phyloP scores from a whole-genome alignment of 495 filamentous ascomycete genomes.

The Friedmanniomyces endolithicus region DNA sequence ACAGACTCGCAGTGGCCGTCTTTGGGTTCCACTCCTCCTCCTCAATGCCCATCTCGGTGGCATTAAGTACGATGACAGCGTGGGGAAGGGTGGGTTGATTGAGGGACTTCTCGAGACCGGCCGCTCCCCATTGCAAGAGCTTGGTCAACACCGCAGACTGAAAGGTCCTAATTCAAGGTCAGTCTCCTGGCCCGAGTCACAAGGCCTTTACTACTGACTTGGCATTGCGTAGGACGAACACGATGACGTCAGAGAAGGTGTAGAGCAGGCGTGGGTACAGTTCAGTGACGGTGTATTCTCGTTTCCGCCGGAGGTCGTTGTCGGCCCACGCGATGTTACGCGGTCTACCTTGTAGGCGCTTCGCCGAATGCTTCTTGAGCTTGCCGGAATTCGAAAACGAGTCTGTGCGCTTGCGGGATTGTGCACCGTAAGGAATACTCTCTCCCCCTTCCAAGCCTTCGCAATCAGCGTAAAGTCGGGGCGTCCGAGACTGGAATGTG shows the following conservation, averaged over 20 bases:
- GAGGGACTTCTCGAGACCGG: constrained; percentile 36
- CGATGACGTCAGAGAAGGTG: constrained; percentile 23
- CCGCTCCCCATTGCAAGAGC: constrained; percentile 32
- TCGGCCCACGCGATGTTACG: constrained; percentile 29
- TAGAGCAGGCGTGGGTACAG: constrained; percentile 41
- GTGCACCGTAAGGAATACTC: constrained; percentile 2
- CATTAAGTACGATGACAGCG: constrained; percentile 41
- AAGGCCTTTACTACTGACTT: too few relatives aligned
- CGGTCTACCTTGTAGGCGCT: not conserved
- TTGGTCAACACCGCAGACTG: constrained; percentile 25
- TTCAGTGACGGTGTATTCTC: constrained; percentile 31
- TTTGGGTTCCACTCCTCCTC: constrained; percentile 34
- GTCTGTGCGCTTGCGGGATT: not conserved
- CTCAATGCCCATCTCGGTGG: constrained; percentile 33
- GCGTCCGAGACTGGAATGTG: constrained; percentile 29
- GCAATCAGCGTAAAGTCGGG: constrained; percentile 45
- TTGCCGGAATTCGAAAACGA: not conserved
- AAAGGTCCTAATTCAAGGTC: too few relatives aligned
- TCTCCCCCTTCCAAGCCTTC: constrained; percentile 42
- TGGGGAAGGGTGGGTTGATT: constrained; percentile 43
- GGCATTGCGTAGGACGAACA: constrained; percentile 10
- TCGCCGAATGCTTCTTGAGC: not conserved
- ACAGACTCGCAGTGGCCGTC: constrained; percentile 30
- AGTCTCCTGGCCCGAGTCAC: too few relatives aligned
- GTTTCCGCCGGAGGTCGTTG: constrained; percentile 26